Evolutionary conservation across 345 rosid species (phyloP).

Genomic region (Xanthoceras sorbifolium): DNA sequence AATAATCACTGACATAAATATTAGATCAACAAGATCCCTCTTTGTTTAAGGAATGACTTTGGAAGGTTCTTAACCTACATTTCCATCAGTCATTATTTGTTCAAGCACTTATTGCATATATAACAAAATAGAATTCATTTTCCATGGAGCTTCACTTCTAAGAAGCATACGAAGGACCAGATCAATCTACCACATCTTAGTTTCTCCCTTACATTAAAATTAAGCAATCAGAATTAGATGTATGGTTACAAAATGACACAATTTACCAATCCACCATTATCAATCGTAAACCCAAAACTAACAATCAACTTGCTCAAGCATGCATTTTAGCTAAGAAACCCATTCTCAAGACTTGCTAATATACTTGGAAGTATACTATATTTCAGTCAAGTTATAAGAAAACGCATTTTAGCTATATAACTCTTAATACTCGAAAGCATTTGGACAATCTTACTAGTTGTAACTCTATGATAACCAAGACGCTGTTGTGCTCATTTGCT

Average conservation of each 20-base stretch:
- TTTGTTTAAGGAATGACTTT: neutral
- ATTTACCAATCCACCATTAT: neutral
- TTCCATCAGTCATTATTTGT: neutral
- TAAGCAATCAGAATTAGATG: neutral
- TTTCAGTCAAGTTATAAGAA: neutral
- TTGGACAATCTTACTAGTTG: neutral
- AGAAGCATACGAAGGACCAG: neutral
- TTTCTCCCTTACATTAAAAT: neutral
- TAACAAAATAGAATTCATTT: neutral
- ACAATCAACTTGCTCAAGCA: slow-evolving; percentile 1
- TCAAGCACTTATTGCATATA: neutral
- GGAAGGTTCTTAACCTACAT: neutral
- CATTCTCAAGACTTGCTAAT: neutral
- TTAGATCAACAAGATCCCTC: neutral
- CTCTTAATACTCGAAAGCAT: neutral
- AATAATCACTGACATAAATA: neutral
- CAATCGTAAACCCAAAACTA: neutral
- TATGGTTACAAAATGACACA: neutral
- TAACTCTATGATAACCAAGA: neutral
- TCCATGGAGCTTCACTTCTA: neutral
- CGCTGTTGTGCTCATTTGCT: neutral
- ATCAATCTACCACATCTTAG: neutral
- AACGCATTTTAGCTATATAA: neutral
- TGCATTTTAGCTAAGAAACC: too few relatives aligned
- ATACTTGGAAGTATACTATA: neutral